Evolutionary conservation across 1,284 basidiomycete genomes (phyloP).

Genomic region (Cystobasidium pallidum): DNA sequence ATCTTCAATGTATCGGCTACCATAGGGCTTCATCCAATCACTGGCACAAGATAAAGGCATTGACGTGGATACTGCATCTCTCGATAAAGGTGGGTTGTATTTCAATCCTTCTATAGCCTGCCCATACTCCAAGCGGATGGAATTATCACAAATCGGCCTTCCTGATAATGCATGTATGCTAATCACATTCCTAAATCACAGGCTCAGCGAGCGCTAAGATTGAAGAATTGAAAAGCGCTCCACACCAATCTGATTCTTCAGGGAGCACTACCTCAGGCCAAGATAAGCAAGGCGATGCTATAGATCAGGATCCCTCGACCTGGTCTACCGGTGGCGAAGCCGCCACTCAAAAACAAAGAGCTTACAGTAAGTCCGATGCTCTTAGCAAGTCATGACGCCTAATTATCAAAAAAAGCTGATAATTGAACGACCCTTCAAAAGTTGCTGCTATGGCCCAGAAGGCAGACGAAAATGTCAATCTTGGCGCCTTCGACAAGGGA

Average conservation of each 20-base stretch:
- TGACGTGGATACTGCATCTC: constrained; percentile 41
- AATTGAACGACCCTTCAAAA: no score
- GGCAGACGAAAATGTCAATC: constrained; percentile 36
- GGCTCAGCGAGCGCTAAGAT: constrained; percentile 38
- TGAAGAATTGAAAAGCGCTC: constrained; percentile 32
- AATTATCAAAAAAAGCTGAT: no score
- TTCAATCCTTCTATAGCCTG: no score
- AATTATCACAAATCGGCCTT: no score
- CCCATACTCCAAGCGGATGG: no score
- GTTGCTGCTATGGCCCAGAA: constrained; percentile 44
- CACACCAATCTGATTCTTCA: constrained; percentile 1
- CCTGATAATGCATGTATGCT: no score
- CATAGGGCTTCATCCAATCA: constrained; percentile 42
- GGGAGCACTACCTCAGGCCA: constrained; percentile 30
- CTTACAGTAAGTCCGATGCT: constrained; percentile 25
- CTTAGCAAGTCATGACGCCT: background rate
- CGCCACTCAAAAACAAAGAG: constrained; percentile 41
- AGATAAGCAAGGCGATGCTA: constrained; percentile 39
- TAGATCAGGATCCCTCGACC: constrained; percentile 35
- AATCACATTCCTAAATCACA: background rate
- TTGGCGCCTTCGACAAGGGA: constrained; percentile 32
- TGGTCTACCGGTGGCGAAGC: constrained; percentile 41
- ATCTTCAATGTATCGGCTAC: background rate
- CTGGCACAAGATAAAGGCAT: constrained; percentile 39
- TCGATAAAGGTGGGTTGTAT: constrained; percentile 32